Percentiles rank a stretch among this genome's conserved stretches.
phyloP scores from a whole-genome alignment of 2,329 filamentous ascomycete species.

The Cladophialophora bantiana region DNA sequence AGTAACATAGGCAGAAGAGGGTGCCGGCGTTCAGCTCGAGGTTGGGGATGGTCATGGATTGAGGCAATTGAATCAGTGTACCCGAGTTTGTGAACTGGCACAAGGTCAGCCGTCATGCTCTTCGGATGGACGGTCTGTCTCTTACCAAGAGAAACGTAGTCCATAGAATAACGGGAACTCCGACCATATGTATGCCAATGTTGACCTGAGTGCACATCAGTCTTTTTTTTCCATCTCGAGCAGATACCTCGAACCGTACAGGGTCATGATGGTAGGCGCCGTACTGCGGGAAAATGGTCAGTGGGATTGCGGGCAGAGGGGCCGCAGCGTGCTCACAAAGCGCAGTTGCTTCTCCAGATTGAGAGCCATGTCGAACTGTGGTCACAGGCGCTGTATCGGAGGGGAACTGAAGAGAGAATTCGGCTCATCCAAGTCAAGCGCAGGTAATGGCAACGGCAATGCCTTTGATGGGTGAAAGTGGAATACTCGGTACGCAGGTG shows the following conservation, averaged over 20 bases:
- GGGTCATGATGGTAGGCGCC: slow-evolving; percentile 71
- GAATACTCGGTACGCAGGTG: slow-evolving; percentile 8
- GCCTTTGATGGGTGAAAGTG: neutral
- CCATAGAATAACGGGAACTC: slow-evolving; percentile 67
- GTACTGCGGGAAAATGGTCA: slow-evolving; percentile 57
- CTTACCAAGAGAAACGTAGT: slow-evolving; percentile 67
- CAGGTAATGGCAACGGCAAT: neutral
- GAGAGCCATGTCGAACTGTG: slow-evolving; percentile 44
- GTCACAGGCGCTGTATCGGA: slow-evolving; percentile 4
- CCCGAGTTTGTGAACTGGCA: slow-evolving; percentile 63
- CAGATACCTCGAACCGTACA: slow-evolving; percentile 49
- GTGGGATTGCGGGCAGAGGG: slow-evolving; percentile 31
- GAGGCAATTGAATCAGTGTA: slow-evolving; percentile 61
- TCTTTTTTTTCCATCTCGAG: slow-evolving; percentile 5
- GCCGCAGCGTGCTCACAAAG: slow-evolving; percentile 60
- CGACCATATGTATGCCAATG: slow-evolving; percentile 68
- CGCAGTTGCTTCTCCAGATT: slow-evolving; percentile 72
- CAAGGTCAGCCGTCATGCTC: slow-evolving; percentile 19
- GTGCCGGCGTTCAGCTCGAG: slow-evolving; percentile 68
- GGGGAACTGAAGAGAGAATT: neutral
- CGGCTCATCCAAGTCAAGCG: slow-evolving; percentile 26
- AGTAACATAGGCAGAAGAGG: slow-evolving; percentile 67
- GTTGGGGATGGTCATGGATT: slow-evolving; percentile 61
- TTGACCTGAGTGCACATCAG: slow-evolving; percentile 59
- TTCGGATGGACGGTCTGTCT: slow-evolving; percentile 9